These are phyloP conservation scores for Xylaria sp. DNA, from an alignment of 2,329 filamentous ascomycete genomes.

Conservation along the genomic window DNA sequence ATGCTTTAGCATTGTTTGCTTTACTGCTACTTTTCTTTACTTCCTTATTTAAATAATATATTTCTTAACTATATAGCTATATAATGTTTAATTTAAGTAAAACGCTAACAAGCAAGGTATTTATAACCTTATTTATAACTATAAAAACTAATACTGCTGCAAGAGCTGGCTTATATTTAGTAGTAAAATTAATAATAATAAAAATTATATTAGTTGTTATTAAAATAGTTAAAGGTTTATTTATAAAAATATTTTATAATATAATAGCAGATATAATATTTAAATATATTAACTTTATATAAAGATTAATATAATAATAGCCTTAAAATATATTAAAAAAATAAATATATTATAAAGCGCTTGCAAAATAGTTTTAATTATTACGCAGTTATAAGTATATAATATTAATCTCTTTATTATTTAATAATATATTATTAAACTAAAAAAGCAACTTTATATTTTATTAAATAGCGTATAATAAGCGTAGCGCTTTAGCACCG, in stretches of 20 bases:
- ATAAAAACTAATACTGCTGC: not conserved
- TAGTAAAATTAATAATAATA: not conserved
- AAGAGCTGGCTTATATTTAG: not conserved
- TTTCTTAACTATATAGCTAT: not conserved
- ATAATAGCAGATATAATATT: not conserved
- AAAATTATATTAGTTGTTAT: not conserved
- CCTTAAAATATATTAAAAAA: not conserved
- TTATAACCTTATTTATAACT: not conserved
- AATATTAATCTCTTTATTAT: not conserved
- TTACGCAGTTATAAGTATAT: not conserved
- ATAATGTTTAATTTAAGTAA: not conserved
- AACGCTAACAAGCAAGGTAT: not conserved
- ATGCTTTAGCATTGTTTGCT: not conserved
- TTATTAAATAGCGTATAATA: not conserved
- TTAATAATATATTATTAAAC: not conserved
- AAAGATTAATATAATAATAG: not conserved
- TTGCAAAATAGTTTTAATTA: not conserved
- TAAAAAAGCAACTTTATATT: not conserved
- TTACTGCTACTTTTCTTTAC: not conserved
- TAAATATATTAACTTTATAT: not conserved
- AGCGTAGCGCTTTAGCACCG: not conserved
- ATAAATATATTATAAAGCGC: not conserved
- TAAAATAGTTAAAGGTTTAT: not conserved
- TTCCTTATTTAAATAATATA: not conserved
- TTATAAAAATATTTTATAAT: not conserved